Conservation (phyloP, 257 asterid species). For the Eucommia ulmoides region DNA sequence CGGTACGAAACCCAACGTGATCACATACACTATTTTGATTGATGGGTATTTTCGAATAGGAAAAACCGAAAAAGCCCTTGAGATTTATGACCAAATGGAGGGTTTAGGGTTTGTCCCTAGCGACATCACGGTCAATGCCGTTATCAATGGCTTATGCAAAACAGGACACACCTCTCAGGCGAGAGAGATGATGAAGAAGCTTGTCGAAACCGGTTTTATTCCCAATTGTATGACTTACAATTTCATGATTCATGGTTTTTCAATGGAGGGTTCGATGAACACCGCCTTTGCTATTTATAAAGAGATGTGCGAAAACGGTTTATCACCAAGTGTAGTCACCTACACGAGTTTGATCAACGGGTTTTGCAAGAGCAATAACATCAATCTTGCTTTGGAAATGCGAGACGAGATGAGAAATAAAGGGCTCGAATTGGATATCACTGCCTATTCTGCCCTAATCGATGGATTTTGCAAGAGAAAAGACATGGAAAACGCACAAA, state of each 20-base stretch:
- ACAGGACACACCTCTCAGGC: constrained; percentile 41
- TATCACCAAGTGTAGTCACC: constrained; percentile 48
- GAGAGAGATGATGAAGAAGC: constrained; percentile 31
- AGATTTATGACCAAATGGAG: constrained; percentile 48
- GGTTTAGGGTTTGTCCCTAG: constrained; percentile 36
- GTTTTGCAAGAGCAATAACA: constrained; percentile 33
- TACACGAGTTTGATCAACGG: constrained; percentile 66
- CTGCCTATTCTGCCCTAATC: constrained; percentile 49
- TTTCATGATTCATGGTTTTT: constrained; percentile 59
- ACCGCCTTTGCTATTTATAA: constrained; percentile 46
- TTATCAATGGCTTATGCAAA: constrained; percentile 58
- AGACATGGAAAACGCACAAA: constrained; percentile 54
- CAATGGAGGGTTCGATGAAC: constrained; percentile 39
- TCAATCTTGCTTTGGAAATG: constrained; percentile 42
- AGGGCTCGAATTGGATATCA: constrained; percentile 56
- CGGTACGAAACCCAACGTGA: constrained; percentile 38
- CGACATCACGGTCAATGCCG: constrained; percentile 42
- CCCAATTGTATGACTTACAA: constrained; percentile 59
- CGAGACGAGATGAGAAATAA: constrained; percentile 43
- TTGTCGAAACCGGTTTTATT: constrained; percentile 30
- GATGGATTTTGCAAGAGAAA: constrained; percentile 65
- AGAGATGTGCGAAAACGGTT: constrained; percentile 44
- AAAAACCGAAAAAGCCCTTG: constrained; percentile 40
- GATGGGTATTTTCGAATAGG: constrained; percentile 56
- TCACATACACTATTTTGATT: constrained; percentile 57